Evolutionary conservation across 805 yeast species (phyloP).

Genomic region (Kluyveromyces wickerhamii): DNA sequence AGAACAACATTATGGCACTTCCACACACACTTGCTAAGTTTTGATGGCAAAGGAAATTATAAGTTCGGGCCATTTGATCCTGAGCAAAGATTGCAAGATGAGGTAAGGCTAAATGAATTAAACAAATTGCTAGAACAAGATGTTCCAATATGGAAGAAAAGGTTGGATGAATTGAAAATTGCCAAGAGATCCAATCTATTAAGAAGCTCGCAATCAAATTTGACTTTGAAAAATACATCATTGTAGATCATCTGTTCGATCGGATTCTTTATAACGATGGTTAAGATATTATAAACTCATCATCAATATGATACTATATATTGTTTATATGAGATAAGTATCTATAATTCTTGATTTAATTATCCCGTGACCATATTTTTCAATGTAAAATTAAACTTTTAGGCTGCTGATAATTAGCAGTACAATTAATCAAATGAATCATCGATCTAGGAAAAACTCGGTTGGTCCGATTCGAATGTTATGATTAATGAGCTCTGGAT

Average conservation of each 20-base stretch:
- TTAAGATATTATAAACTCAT: too few relatives aligned
- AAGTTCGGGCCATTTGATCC: constrained; percentile 61
- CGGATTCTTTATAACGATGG: neutral
- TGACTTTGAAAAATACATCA: constrained; percentile 7
- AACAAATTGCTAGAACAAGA: constrained; percentile 62
- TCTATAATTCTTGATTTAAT: neutral
- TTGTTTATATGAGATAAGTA: neutral
- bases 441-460: too few relatives aligned
- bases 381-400: too few relatives aligned
- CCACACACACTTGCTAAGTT: constrained; percentile 73
- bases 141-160: constrained; percentile 56
- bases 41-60: constrained; percentile 77
- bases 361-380: too few relatives aligned
- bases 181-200: constrained; percentile 35
- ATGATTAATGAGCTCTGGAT: neutral
- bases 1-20: constrained; percentile 89
- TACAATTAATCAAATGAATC: too few relatives aligned
- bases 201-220: constrained; percentile 25
- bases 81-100: constrained; percentile 59
- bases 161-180: constrained; percentile 55
- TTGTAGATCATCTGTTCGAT: neutral
- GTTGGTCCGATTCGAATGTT: too few relatives aligned
- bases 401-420: too few relatives aligned
- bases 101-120: constrained; percentile 65
- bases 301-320: neutral